Evolutionary conservation across 305 asterid genomes (phyloP).

Genomic region (Solanum aculeatissimum): DNA sequence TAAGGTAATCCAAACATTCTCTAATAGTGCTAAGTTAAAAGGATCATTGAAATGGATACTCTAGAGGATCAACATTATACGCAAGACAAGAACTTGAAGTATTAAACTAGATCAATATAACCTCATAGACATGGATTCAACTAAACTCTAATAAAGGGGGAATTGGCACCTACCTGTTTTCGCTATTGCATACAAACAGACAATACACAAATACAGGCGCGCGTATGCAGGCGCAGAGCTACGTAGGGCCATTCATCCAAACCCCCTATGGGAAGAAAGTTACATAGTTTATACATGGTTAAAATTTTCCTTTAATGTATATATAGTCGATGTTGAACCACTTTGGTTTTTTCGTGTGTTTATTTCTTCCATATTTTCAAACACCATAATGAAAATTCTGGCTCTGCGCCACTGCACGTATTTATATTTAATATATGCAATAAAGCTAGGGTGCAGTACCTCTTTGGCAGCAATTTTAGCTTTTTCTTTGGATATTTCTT

Average conservation of each 20-base stretch:
- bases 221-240: too few relatives aligned
- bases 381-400: too few relatives aligned
- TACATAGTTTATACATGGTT: too few relatives aligned
- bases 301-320: too few relatives aligned
- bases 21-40: background rate
- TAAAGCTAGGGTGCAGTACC: constrained; percentile 16
- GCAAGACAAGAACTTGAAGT: background rate
- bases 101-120: background rate
- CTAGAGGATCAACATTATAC: background rate
- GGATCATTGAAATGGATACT: background rate
- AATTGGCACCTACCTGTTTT: background rate
- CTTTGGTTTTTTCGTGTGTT: too few relatives aligned
- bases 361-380: too few relatives aligned
- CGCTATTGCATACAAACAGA: background rate
- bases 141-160: background rate
- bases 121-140: background rate
- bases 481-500: constrained; percentile 87
- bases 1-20: background rate
- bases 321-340: too few relatives aligned
- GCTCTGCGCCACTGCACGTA: too few relatives aligned
- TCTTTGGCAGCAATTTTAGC: constrained; percentile 86
- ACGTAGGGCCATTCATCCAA: too few relatives aligned
- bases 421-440: background rate
- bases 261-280: too few relatives aligned
- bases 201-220: background rate